Conservation (phyloP, 1,284 basidiomycete genomes). For the Paramarasmius palmivorus region DNA sequence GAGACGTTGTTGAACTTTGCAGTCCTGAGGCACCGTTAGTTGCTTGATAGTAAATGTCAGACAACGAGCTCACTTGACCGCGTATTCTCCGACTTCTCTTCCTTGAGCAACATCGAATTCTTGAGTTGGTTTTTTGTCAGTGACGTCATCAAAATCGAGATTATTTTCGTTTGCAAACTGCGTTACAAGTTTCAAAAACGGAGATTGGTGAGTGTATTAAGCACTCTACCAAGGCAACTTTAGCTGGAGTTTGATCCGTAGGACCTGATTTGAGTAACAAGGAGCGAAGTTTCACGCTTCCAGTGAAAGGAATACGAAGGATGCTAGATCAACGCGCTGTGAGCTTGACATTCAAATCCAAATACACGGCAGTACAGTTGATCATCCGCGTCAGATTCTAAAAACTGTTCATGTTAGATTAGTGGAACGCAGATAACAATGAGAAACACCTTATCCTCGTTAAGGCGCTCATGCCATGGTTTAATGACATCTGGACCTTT, state of each 20-base stretch:
- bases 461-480: slow-evolving; percentile 71
- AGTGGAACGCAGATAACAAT: slow-evolving; percentile 3
- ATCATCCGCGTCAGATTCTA: slow-evolving; percentile 84
- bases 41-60: slow-evolving; percentile 4
- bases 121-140: slow-evolving; percentile 60
- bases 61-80: slow-evolving; percentile 52
- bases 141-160: slow-evolving; percentile 77
- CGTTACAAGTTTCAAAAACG: slow-evolving; percentile 1
- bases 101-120: slow-evolving; percentile 68
- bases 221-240: slow-evolving; percentile 60
- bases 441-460: slow-evolving; percentile 56
- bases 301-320: slow-evolving; percentile 78
- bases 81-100: slow-evolving; percentile 75
- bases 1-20: slow-evolving; percentile 78
- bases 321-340: slow-evolving; percentile 46
- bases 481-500: slow-evolving; percentile 63
- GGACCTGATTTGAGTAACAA: slow-evolving; percentile 78
- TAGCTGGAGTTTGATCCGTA: slow-evolving; percentile 66
- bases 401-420: slow-evolving; percentile 42
- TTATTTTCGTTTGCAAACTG: slow-evolving; percentile 74
- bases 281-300: slow-evolving; percentile 73
- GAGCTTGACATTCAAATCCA: not conserved
- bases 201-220: not conserved
- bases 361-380: slow-evolving; percentile 58
- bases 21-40: slow-evolving; percentile 42